Percentiles rank a stretch among this genome's conserved stretches.
These are phyloP conservation scores for Penicillium sp. DNA, from an alignment of 2,329 filamentous ascomycete species.

Conservation along the genomic window DNA sequence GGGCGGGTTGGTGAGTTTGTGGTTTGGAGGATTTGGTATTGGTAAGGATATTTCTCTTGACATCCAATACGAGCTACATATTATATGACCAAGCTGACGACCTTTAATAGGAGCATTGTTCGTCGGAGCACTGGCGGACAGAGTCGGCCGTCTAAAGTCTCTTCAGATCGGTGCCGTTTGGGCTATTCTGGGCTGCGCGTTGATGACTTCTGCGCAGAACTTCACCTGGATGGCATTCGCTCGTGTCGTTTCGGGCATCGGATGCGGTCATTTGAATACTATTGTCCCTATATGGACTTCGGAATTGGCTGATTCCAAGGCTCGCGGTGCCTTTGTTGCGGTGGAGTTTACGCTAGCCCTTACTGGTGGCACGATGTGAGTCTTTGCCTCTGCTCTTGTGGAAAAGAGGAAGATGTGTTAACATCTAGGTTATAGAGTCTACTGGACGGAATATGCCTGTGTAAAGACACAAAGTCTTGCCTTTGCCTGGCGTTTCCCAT, in stretches of 20 bases:
- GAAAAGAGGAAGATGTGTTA: not conserved
- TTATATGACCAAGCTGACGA: not conserved
- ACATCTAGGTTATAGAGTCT: constrained; percentile 17
- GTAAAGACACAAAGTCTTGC: constrained; percentile 24
- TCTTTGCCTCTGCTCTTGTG: too few species aligned
- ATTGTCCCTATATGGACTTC: constrained; percentile 26
- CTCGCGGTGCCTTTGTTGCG: constrained; percentile 24
- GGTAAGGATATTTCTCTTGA: constrained; percentile 4
- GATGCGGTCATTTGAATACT: constrained; percentile 27
- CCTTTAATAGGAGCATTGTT: constrained; percentile 20
- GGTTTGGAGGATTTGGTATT: constrained; percentile 24
- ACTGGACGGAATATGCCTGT: constrained; percentile 28
- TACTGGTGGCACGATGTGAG: constrained; percentile 18
- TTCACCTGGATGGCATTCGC: constrained; percentile 24
- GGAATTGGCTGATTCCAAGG: constrained; percentile 23
- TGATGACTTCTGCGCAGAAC: constrained; percentile 22
- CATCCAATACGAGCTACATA: not conserved
- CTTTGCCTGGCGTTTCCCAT: constrained; percentile 58
- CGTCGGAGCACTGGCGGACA: constrained; percentile 23
- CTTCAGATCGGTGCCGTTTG: constrained; percentile 25
- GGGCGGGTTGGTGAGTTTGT: constrained; percentile 25
- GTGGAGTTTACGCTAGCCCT: constrained; percentile 22
- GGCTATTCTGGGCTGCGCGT: constrained; percentile 21
- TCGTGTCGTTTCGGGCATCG: constrained; percentile 23
- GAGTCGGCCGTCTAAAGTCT: constrained; percentile 23